Evolutionary conservation across 805 yeast species (phyloP).

Genomic region (Candida insectorum): DNA sequence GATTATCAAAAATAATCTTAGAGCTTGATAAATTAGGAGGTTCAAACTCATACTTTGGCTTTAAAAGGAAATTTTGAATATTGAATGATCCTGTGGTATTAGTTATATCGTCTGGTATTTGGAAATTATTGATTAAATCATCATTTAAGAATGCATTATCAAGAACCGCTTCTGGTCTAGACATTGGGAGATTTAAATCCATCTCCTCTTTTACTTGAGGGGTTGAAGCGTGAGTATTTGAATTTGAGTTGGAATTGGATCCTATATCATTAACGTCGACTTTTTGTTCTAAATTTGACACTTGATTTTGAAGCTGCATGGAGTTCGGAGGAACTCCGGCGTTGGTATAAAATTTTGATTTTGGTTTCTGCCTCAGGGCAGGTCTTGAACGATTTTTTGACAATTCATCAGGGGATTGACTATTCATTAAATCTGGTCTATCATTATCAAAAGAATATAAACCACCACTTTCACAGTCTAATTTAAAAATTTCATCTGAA

Average conservation of each 20-base stretch:
- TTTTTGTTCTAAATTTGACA: background rate
- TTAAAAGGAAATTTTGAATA: constrained; percentile 12
- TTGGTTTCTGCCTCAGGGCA: too few relatives aligned
- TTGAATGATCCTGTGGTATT: constrained; percentile 5
- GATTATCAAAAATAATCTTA: constrained; percentile 11
- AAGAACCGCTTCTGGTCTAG: constrained; percentile 8
- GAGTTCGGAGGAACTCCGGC: too few relatives aligned
- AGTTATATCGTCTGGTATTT: constrained; percentile 7
- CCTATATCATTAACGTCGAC: background rate
- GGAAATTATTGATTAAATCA: constrained; percentile 8
- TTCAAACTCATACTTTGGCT: constrained; percentile 11
- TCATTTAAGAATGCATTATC: constrained; percentile 13
- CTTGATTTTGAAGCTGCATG: background rate
- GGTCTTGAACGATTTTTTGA: background rate
- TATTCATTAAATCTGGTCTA: background rate
- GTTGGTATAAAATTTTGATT: too few relatives aligned
- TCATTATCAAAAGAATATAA: background rate
- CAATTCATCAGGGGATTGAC: background rate
- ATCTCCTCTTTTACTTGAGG: background rate
- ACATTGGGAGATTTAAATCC: constrained; percentile 1
- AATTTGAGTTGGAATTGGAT: too few relatives aligned
- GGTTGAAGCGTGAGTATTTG: too few relatives aligned
- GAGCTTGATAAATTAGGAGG: constrained; percentile 12
- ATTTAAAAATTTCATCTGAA: constrained; percentile 28
- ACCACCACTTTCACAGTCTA: constrained; percentile 14